Percentiles rank a stretch among this genome's conserved stretches.
These are phyloP conservation scores for Amanita molliuscula DNA, from an alignment of 768 basidiomycete species.

Conservation along the genomic window DNA sequence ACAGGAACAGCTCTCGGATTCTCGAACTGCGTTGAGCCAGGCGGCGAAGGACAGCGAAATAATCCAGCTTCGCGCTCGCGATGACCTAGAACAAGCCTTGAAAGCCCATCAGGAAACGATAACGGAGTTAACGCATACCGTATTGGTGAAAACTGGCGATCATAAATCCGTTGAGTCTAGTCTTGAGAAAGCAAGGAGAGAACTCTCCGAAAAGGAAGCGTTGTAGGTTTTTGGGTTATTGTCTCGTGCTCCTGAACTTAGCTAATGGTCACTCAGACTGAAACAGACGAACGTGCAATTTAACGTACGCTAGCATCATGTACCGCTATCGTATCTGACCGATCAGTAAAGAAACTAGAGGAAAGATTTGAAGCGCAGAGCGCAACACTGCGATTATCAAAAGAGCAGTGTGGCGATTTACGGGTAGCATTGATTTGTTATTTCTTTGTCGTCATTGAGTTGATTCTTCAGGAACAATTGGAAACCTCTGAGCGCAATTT, in stretches of 20 bases:
- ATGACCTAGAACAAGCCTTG: neutral
- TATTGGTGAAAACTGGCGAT: neutral
- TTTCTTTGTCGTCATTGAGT: neutral
- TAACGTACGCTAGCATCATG: slow-evolving; percentile 2
- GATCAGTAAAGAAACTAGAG: slow-evolving; percentile 29
- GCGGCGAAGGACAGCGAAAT: neutral
- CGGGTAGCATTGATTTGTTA: slow-evolving; percentile 17
- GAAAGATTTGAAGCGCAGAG: slow-evolving; percentile 53
- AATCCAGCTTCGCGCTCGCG: neutral
- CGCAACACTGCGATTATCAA: slow-evolving; percentile 39
- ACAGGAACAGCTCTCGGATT: neutral
- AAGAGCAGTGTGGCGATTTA: slow-evolving; percentile 42
- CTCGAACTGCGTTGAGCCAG: neutral
- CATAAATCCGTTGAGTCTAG: neutral
- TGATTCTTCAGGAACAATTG: slow-evolving; percentile 13
- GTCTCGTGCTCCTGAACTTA: neutral
- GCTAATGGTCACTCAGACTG: neutral
- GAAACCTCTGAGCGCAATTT: slow-evolving; percentile 8
- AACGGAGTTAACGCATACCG: neutral
- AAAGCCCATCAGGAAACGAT: neutral
- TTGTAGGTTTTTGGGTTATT: neutral
- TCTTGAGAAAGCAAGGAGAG: neutral
- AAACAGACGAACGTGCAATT: slow-evolving; percentile 5
- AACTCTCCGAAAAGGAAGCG: neutral
- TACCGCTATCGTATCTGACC: neutral